Percentiles rank a stretch among this genome's conserved stretches.
phyloP scores from a whole-genome alignment of 805 yeast genomes.

The Candida alai region DNA sequence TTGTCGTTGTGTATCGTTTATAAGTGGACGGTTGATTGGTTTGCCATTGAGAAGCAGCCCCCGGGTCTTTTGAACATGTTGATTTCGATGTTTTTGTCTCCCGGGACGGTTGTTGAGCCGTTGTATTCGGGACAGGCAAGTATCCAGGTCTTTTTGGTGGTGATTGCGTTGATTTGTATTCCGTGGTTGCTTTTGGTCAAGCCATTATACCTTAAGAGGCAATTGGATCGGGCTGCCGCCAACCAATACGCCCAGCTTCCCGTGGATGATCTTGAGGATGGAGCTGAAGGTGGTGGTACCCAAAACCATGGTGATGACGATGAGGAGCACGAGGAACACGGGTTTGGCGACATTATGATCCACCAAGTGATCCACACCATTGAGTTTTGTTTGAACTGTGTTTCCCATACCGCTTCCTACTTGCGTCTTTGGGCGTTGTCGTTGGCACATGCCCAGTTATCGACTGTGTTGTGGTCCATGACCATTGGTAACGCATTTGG shows the following conservation, averaged over 20 bases:
- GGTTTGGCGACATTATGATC: slow-evolving; percentile 90
- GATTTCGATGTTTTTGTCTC: slow-evolving; percentile 91
- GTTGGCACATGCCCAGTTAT: slow-evolving; percentile 93
- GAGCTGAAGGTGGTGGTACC: slow-evolving; percentile 38
- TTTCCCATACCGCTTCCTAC: slow-evolving; percentile 97
- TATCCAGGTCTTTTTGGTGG: slow-evolving; percentile 67
- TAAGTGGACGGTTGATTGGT: slow-evolving; percentile 96
- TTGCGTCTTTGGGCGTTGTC: slow-evolving; percentile 96
- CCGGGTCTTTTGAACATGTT: slow-evolving; percentile 94
- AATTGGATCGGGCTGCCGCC: slow-evolving; percentile 50
- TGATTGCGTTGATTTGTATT: slow-evolving; percentile 82
- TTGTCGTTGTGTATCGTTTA: slow-evolving; percentile 79
- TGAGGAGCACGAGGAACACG: slow-evolving; percentile 49
- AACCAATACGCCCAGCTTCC: slow-evolving; percentile 35
- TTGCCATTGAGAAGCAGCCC: slow-evolving; percentile 67
- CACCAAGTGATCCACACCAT: slow-evolving; percentile 97
- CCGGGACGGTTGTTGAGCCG: slow-evolving; percentile 81
- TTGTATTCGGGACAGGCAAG: slow-evolving; percentile 75
- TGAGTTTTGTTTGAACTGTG: slow-evolving; percentile 95
- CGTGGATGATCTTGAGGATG: slow-evolving; percentile 25
- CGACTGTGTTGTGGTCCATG: slow-evolving; percentile 95
- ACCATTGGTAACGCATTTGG: slow-evolving; percentile 80
- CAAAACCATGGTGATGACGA: slow-evolving; percentile 56
- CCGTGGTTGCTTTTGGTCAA: slow-evolving; percentile 87
- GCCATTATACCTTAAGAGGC: slow-evolving; percentile 67